phyloP scores from a whole-genome alignment of 2,329 filamentous ascomycete species.

The Penicillium fuscoglaucum region DNA sequence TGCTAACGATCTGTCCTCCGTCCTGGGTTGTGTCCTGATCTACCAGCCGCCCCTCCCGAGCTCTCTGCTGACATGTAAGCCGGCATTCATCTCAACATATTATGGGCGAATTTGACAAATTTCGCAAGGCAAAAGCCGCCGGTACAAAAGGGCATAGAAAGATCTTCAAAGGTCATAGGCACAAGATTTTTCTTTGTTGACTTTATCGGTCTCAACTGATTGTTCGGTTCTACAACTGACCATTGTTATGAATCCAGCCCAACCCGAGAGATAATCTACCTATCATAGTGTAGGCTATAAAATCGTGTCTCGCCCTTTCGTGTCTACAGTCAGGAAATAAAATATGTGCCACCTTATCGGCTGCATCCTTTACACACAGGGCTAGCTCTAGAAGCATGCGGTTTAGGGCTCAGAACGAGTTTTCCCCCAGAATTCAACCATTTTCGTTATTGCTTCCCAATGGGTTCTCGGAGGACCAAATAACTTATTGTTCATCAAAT shows the following conservation, averaged over 20 bases:
- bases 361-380: neutral
- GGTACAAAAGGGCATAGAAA: neutral
- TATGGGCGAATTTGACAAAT: neutral
- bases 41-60: neutral
- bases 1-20: neutral
- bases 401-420: neutral
- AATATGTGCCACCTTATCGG: neutral
- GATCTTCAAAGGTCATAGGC: neutral
- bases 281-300: neutral
- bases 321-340: neutral
- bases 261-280: neutral
- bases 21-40: neutral
- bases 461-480: neutral
- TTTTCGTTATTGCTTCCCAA: too few relatives aligned
- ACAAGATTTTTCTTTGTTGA: too few relatives aligned
- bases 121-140: neutral
- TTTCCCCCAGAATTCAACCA: neutral
- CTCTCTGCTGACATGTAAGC: too few relatives aligned
- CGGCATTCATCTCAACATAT: neutral
- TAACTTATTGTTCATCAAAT: too few relatives aligned
- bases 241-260: neutral
- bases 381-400: neutral
- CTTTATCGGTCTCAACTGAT: neutral
- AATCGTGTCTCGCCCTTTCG: too few relatives aligned
- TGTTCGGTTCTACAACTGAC: neutral